phyloP scores from a whole-genome alignment of 495 filamentous ascomycete species.

The Haplographium delicatum region DNA sequence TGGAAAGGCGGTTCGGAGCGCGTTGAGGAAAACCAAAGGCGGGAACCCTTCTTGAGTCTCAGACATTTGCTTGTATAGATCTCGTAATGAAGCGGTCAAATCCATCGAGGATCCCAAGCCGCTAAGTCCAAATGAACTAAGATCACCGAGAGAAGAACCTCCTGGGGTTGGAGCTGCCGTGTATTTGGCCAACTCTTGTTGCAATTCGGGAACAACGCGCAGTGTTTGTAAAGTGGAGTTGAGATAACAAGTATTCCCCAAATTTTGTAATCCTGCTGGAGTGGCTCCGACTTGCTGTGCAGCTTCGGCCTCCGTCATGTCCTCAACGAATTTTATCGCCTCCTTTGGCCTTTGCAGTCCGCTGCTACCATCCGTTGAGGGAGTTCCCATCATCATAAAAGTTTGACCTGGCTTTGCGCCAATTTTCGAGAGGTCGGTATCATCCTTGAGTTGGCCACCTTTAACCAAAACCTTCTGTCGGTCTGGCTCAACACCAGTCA shows the following conservation, averaged over 20 bases:
- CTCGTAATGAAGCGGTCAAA: conserved; percentile 72
- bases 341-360: conserved; percentile 71
- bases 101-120: conserved; percentile 60
- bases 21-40: conserved; percentile 78
- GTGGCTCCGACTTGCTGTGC: conserved; percentile 77
- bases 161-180: conserved; percentile 34
- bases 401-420: conserved; percentile 78
- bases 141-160: conserved; percentile 25
- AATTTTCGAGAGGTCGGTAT: conserved; percentile 76
- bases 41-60: conserved; percentile 85
- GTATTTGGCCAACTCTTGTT: conserved; percentile 72
- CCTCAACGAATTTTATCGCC: conserved; percentile 82
- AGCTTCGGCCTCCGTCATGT: conserved; percentile 94
- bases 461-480: conserved; percentile 94
- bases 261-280: conserved; percentile 84
- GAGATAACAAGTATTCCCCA: conserved; percentile 97
- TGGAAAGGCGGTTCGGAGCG: conserved; percentile 76
- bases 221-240: conserved; percentile 93
- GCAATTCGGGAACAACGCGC: conserved; percentile 84
- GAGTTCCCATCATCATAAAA: conserved; percentile 97
- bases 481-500: conserved; percentile 93
- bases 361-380: conserved; percentile 52
- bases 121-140: conserved; percentile 28
- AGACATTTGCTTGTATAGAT: conserved; percentile 90
- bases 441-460: conserved; percentile 92